Conservation (phyloP, 2,329 filamentous ascomycete genomes). For the Exophiala viscosa region DNA sequence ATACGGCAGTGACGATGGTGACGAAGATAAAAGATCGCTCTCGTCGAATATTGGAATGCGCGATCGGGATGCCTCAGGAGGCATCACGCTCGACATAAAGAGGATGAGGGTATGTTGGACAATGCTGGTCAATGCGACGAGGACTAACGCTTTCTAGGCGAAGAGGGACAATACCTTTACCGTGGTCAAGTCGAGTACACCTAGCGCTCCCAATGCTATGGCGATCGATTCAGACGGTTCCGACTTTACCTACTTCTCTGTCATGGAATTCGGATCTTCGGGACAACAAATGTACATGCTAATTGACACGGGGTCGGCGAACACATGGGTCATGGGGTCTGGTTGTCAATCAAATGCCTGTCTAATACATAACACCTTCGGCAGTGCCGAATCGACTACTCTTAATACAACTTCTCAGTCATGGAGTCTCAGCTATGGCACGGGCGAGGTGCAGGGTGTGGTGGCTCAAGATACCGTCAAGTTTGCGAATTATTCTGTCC, state of each 20-base stretch:
- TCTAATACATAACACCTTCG: conserved; percentile 65
- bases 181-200: conserved; percentile 40
- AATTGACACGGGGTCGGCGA: conserved; percentile 56
- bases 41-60: conserved; percentile 28
- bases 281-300: conserved; percentile 52
- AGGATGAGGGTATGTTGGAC: conserved; percentile 30
- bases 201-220: conserved; percentile 45
- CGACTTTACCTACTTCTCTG: conserved; percentile 54
- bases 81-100: conserved; percentile 37
- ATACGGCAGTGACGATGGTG: conserved; percentile 31
- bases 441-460: conserved; percentile 66
- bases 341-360: conserved; percentile 66
- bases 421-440: conserved; percentile 72
- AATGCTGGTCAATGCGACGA: background rate
- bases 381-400: conserved; percentile 61
- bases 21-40: conserved; percentile 32
- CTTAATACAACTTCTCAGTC: conserved; percentile 51
- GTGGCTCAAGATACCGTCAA: conserved; percentile 64
- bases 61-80: conserved; percentile 27
- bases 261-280: conserved; percentile 48
- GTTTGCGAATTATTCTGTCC: conserved; percentile 62
- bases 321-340: conserved; percentile 79
- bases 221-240: conserved; percentile 53
- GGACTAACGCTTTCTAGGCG: conserved; percentile 21
- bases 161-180: conserved; percentile 49